Base-by-base conservation (phyloP, 225 moss, liverwort and hornwort species). In the Asterella californica region DNA sequence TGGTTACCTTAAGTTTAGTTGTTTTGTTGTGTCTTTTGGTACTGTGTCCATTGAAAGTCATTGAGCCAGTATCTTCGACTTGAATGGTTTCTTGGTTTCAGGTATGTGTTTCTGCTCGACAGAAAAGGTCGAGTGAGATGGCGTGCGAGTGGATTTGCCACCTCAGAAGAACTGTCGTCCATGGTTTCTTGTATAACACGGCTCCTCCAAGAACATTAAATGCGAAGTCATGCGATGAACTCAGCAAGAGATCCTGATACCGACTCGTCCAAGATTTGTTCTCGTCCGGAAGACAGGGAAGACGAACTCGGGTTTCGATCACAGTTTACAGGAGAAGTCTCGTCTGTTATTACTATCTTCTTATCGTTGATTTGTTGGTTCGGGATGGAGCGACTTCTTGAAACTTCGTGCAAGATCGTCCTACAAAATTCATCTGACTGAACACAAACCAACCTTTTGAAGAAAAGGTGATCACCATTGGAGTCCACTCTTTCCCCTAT, bases 131-230 rank as follows among this genome's bases (percentile, higher is more conserved):
- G 94, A 77, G 85, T 96, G 29, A 84, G 96, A 79, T 96, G 96
- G 94, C 90, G 94, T 37, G 94, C 92, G 62, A 92, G 92, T 91
- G 94, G 94, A 37, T 80, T 85, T 86, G 90, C 91, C 46, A 91
- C 89, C n/a, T 34, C 83, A 30, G 91, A 88, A 76, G 96, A 96
- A 90, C 75, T 96, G 1, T 85, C 84, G 48, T 91, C 87, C 24
- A 94, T 96, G 94, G 63, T 67, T 24, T 81, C 86, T 17, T 96
- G 94, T 83, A 84, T 90, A 74, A 79, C 78, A 47, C 90, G 89
- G 45, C 89, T 96, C 25, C 84, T 96, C 22, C 88, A 91, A 63
- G 96, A 93, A 83, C 77, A 92, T 61, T 77, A 46, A 79, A 10
- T 4, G 33, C 53, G 24, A 10, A 15, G n/a, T 57, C 21, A 24